Percentiles rank a stretch among this genome's conserved stretches.
These are phyloP conservation scores for Tricholoma bakamatsutake DNA, from an alignment of 768 basidiomycete species.

Conservation along the genomic window DNA sequence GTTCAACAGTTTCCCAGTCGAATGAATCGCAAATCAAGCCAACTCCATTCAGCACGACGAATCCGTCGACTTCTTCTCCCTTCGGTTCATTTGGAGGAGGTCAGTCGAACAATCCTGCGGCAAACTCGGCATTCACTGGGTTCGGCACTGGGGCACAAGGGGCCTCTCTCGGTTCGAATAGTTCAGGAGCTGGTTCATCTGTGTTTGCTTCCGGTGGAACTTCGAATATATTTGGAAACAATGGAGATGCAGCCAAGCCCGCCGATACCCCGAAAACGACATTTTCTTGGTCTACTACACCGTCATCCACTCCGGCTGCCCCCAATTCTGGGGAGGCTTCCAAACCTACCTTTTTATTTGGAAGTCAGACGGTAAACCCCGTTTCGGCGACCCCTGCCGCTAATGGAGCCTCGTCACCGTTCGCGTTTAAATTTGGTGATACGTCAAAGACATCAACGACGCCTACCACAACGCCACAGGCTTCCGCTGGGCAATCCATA, in stretches of 20 bases:
- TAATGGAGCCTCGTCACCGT: background rate
- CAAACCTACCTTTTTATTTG: conserved; percentile 13
- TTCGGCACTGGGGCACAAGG: conserved; percentile 6
- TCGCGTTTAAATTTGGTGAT: conserved; percentile 13
- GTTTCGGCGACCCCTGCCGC: conserved; percentile 6
- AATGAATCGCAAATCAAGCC: background rate
- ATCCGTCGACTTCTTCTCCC: background rate
- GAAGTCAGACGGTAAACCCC: conserved; percentile 4
- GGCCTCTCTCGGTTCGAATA: background rate
- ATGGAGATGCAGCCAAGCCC: conserved; percentile 5
- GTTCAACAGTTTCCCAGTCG: background rate
- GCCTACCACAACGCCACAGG: conserved; percentile 7
- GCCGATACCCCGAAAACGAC: conserved; percentile 13
- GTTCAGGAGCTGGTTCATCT: background rate
- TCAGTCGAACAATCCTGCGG: background rate
- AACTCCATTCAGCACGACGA: background rate
- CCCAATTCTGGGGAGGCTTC: background rate
- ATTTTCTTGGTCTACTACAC: conserved; percentile 5
- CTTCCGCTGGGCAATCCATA: conserved; percentile 15
- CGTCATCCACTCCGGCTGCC: conserved; percentile 1
- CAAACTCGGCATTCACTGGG: conserved; percentile 4
- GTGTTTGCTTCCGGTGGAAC: background rate
- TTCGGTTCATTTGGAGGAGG: background rate
- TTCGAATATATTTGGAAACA: conserved; percentile 1
- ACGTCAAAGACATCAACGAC: conserved; percentile 15